Base-by-base conservation (phyloP, 139 green algal genomes). In the Raphidocelis subcapitata region DNA sequence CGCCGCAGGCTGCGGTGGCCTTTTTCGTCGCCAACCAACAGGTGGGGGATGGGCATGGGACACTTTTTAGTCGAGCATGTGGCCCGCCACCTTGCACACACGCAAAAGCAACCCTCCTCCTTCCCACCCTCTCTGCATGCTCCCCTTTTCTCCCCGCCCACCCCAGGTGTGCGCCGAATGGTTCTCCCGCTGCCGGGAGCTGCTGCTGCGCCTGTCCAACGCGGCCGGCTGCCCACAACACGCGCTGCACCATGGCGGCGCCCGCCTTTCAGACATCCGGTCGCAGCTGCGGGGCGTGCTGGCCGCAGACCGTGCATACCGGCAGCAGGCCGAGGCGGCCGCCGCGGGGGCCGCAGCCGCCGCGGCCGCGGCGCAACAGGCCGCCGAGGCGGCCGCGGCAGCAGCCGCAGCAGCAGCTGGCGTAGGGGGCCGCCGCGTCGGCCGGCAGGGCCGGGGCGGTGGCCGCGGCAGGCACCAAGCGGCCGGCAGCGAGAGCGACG, bases 101-200 rank as follows among this genome's bases (percentile, higher is more conserved):
- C n/a, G n/a, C n/a, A n/a, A n/a, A n/a, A n/a, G n/a, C n/a, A n/a
- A n/a, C n/a, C n/a, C n/a, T n/a, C n/a, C n/a, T n/a, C n/a, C n/a
- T n/a, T n/a, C n/a, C n/a, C n/a, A n/a, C n/a, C n/a, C n/a, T n/a
- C n/a, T n/a, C n/a, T n/a, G n/a, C n/a, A n/a, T n/a, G n/a, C n/a
- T n/a, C n/a, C n/a, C n/a, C n/a, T n/a, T n/a, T n/a, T n/a, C n/a
- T n/a, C n/a, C n/a, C n/a, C n/a, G n/a, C n/a, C n/a, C n/a, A n/a
- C n/a, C 66, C 60, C 75, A 91, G 82, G 85, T 92, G n/a, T 94
- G 89, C 69, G 79, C 86, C 15, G 85, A 91, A 31, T 94, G 90
- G 88, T 88, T 95, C 46, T 67, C 54, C 1, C 80, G 87, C 5
- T 49, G 83, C 44, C 75, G 84, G 0, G 63, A 81, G 44, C 52